phyloP scores from a whole-genome alignment of 352 stramenopile species.

The Phytopythium montanum region DNA sequence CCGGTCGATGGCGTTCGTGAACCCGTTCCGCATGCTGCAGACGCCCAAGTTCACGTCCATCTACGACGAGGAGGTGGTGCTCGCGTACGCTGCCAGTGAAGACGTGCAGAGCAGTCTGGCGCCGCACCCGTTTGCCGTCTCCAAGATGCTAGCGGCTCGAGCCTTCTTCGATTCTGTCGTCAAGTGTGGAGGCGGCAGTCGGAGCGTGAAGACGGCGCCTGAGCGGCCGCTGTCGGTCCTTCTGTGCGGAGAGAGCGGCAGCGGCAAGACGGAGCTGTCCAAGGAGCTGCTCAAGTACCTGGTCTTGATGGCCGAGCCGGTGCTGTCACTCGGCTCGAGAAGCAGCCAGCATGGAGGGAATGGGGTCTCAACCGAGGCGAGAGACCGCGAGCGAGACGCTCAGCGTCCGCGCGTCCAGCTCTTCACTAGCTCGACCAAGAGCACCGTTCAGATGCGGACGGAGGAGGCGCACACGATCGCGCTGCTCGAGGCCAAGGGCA shows the following conservation, averaged over 20 bases:
- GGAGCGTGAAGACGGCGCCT: neutral
- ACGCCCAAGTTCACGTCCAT: slow-evolving; percentile 77
- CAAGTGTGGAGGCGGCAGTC: neutral
- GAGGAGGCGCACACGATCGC: slow-evolving; percentile 70
- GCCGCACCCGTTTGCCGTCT: slow-evolving; percentile 71
- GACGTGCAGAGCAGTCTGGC: slow-evolving; percentile 33
- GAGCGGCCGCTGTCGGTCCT: slow-evolving; percentile 29
- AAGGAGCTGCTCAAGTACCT: slow-evolving; percentile 83
- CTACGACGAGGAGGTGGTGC: slow-evolving; percentile 74
- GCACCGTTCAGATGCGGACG: slow-evolving; percentile 77
- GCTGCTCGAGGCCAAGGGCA: slow-evolving; percentile 67
- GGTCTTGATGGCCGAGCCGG: slow-evolving; percentile 47
- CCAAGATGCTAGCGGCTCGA: slow-evolving; percentile 23
- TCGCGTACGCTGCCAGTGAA: slow-evolving; percentile 51
- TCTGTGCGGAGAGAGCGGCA: slow-evolving; percentile 64
- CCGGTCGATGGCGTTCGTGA: slow-evolving; percentile 63
- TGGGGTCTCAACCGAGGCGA: neutral
- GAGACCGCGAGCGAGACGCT: neutral
- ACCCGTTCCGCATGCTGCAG: slow-evolving; percentile 72
- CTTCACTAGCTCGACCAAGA: slow-evolving; percentile 83
- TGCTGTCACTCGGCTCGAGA: slow-evolving; percentile 7
- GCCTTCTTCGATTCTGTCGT: neutral
- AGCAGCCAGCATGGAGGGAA: neutral
- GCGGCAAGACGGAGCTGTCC: slow-evolving; percentile 70
- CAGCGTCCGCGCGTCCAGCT: slow-evolving; percentile 43